Conservation (phyloP, 2,329 filamentous ascomycete species). For the Ophiostoma pallidulum region DNA sequence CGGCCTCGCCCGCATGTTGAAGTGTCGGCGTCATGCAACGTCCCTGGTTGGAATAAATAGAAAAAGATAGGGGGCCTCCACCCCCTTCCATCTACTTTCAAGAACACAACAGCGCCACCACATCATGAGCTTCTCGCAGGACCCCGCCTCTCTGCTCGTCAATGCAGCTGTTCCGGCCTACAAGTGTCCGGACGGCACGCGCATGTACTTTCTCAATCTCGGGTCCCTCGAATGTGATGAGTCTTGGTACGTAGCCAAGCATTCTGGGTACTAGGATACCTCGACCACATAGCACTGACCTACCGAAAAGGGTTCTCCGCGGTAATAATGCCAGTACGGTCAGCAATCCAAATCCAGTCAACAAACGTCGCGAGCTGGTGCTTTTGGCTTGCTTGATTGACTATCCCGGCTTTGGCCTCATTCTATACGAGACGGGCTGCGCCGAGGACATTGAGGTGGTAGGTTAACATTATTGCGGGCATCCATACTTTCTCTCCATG, state of each 20-base stretch:
- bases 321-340: conserved; percentile 3
- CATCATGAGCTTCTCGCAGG: neutral
- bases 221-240: conserved; percentile 8
- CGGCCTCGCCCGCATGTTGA: too few relatives aligned
- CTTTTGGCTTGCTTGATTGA: conserved; percentile 8
- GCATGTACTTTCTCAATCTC: conserved; percentile 10
- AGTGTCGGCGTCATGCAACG: too few relatives aligned
- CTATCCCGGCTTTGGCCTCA: conserved; percentile 4
- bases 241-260: conserved; percentile 3
- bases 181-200: conserved; percentile 10
- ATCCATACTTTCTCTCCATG: too few relatives aligned
- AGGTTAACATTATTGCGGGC: neutral
- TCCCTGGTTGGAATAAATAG: too few relatives aligned
- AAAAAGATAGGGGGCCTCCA: too few relatives aligned
- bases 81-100: too few relatives aligned
- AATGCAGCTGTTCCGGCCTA: conserved; percentile 10
- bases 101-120: too few relatives aligned
- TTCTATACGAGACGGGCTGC: conserved; percentile 11
- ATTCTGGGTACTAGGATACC: too few relatives aligned
- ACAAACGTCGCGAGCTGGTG: conserved; percentile 10
- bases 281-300: too few relatives aligned
- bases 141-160: conserved; percentile 4
- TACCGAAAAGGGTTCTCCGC: conserved; percentile 7
- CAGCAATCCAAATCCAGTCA: conserved; percentile 5
- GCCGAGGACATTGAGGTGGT: conserved; percentile 10